Percentiles rank a stretch among this genome's conserved stretches.
Evolutionary conservation across 176 grass and related monocot species (phyloP).

Genomic region (Musa itinerans): DNA sequence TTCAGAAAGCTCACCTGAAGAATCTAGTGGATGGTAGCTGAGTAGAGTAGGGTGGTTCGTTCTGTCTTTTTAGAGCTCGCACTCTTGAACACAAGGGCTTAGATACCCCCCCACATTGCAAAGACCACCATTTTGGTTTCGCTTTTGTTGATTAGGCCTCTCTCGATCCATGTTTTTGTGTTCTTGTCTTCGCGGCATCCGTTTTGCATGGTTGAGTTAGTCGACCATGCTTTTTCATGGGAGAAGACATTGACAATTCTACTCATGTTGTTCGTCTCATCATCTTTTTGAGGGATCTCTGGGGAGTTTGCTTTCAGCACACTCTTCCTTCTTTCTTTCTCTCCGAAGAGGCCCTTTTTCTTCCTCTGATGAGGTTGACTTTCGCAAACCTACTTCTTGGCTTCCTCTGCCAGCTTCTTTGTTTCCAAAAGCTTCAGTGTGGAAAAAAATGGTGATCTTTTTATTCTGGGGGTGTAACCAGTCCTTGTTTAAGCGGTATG

Average conservation of each 20-base stretch:
- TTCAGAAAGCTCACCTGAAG: constrained; percentile 39
- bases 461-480: neutral
- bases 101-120: neutral
- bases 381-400: neutral
- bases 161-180: neutral
- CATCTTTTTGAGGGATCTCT: neutral
- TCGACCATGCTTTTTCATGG: neutral
- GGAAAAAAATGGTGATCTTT: constrained; percentile 1
- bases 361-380: neutral
- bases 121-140: neutral
- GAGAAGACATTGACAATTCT: neutral
- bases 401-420: neutral
- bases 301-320: neutral
- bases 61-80: neutral
- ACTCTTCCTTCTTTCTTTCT: neutral
- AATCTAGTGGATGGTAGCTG: neutral
- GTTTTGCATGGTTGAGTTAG: neutral
- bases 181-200: neutral
- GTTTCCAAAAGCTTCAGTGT: neutral
- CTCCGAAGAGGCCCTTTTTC: neutral
- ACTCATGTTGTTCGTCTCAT: neutral
- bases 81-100: neutral
- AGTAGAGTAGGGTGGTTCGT: too few relatives aligned
- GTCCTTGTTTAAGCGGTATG: neutral
- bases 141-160: neutral